A percentile compares a stretch with the other conserved stretches of the same genome.
Conservation (phyloP, 257 asterid genomes). For the Gardenia jasminoides region DNA sequence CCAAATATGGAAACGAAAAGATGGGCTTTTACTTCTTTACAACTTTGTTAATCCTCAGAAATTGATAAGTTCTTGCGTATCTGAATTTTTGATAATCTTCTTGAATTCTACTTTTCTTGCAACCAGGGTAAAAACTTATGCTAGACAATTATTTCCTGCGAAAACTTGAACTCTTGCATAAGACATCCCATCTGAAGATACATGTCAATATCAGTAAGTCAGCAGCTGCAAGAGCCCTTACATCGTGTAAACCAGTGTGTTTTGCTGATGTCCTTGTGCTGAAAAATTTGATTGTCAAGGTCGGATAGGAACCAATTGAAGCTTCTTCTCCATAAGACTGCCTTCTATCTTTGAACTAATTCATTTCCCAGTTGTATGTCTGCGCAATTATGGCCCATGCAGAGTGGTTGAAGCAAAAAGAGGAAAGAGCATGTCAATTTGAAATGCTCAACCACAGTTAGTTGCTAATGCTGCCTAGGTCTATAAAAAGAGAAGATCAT, state of each 20-base stretch:
- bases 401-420: not conserved
- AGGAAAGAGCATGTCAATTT: not conserved
- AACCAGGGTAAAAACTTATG: not conserved
- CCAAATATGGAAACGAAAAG: too few species aligned
- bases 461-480: not conserved
- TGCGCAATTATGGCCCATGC: not conserved
- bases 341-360: not conserved
- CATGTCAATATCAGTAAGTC: not conserved
- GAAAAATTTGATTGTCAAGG: not conserved
- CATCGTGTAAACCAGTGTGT: too few species aligned
- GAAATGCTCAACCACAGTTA: constrained; percentile 1
- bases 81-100: not conserved
- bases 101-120: not conserved
- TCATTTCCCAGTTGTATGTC: not conserved
- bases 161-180: not conserved
- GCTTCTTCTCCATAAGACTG: not conserved
- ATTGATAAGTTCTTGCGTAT: too few species aligned
- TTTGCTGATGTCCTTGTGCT: too few species aligned
- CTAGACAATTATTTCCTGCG: too few species aligned
- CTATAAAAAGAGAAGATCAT: constrained; percentile 4
- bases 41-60: too few species aligned
- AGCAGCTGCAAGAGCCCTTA: too few species aligned
- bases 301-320: not conserved
- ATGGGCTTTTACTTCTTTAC: too few species aligned
- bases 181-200: not conserved